These are phyloP conservation scores for Suillus subluteus DNA, from an alignment of 768 basidiomycete genomes.

Conservation along the genomic window DNA sequence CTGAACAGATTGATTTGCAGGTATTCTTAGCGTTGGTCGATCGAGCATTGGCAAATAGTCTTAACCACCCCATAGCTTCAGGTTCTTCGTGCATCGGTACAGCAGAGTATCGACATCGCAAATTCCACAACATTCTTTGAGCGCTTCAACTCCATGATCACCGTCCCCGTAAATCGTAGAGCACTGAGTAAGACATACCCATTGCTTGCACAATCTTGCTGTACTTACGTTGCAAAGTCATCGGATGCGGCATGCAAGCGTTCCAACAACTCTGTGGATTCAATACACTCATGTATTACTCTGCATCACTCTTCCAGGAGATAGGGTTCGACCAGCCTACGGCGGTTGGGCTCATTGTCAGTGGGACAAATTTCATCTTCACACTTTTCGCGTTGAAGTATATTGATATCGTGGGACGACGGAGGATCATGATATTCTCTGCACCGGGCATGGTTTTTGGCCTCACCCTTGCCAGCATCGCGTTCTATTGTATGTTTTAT, in stretches of 20 bases:
- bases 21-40: slow-evolving; percentile 30
- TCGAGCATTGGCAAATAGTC: not conserved
- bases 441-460: slow-evolving; percentile 76
- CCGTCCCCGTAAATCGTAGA: slow-evolving; percentile 62
- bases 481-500: slow-evolving; percentile 63
- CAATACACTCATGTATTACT: slow-evolving; percentile 79
- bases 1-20: slow-evolving; percentile 69
- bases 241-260: slow-evolving; percentile 81
- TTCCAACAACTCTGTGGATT: slow-evolving; percentile 86
- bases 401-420: slow-evolving; percentile 72
- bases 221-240: slow-evolving; percentile 43
- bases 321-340: slow-evolving; percentile 85
- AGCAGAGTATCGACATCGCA: slow-evolving; percentile 62
- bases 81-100: slow-evolving; percentile 61
- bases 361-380: slow-evolving; percentile 79
- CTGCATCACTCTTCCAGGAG: slow-evolving; percentile 77
- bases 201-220: not conserved
- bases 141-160: slow-evolving; percentile 56
- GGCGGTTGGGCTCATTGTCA: slow-evolving; percentile 77
- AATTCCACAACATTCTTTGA: slow-evolving; percentile 64
- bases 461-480: slow-evolving; percentile 61
- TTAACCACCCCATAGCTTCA: slow-evolving; percentile 44
- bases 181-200: slow-evolving; percentile 61
- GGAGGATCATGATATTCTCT: slow-evolving; percentile 71
- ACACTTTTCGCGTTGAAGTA: slow-evolving; percentile 71